Base-by-base conservation (phyloP, 1,139 yeast genomes). In the Hyphopichia pseudoburtonii region DNA sequence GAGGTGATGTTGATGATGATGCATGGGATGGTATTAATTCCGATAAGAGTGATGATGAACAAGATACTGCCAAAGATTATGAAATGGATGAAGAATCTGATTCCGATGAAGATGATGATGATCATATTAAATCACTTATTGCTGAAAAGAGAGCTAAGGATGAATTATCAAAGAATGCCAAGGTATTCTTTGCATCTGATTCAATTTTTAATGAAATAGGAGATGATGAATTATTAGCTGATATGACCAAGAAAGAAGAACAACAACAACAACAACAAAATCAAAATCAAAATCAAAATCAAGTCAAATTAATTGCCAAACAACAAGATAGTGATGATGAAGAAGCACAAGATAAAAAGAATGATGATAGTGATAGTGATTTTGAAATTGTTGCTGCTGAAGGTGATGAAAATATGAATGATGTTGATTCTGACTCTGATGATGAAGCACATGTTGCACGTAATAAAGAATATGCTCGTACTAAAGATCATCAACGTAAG, bases 1-100 rank as follows among this genome's bases (percentile, higher is more conserved):
- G 97, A 56, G 95, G 90, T 27, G 89, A 81, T 47, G 86, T 73
- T 38, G 82, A 81, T 46, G 89, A 82, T 44, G 92, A 81, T 45
- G 86, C 79, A 36, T 92, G 97, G 97, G 86, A 82, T 33, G 97
- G 97, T 34, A 83, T 90, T 44, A 62, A 72, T 17, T 78, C 75
- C 7, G 71, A 61, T 14, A 61, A 62, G 7, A 70, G 60, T 23
- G 62, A 64, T 17, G 63, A 64, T 23, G 73, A 60, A 14, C 68
- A 64, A 22, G 67, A 61, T 15, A 70, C 61, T 32, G 67, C 64
- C 22, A 71, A 67, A 21, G 76, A 72, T 33, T 72, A 68, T 37
- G 73, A 69, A 42, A 57, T 67, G 72, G 76, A 66, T 24, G 65
- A 57, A 8, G 70, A 67, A 22, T 68, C 62, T 17, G 71, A 60